Evolutionary conservation across 805 yeast genomes (phyloP), one percentile per base, ranked within the genome.

Genomic region (Metschnikowia kofuensis): DNA sequence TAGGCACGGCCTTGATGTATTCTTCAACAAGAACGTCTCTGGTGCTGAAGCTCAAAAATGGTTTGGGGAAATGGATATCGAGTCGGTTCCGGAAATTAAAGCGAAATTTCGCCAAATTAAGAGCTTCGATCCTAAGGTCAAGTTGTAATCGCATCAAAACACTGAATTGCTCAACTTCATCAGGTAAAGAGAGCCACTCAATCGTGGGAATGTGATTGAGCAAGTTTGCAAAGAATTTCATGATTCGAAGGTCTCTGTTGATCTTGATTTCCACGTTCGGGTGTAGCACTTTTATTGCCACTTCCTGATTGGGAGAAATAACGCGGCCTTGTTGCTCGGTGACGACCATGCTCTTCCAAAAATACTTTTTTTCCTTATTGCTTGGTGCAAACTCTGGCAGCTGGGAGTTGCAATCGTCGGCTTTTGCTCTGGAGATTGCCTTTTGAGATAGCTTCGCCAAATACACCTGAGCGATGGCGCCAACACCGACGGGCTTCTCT

Each of bases 381-480:
- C 50, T 26, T 6, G 50, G 37, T 39, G 49, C 52, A 42, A 58
- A 47, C 27, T 57, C 47, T 21, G 57, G 48, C 32, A 53, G 54
- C 12, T 53, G 50, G 16, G 51, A 45, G 7, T 37, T 30, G 2
- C 61, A 63, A 26, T 65, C 69, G 37, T 59, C 64, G 2, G 59
- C 66, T 31, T 59, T 64, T 15, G 70, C 72, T 49, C 65, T 65
- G 8, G 65, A 59, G 21, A 80, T 65, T 11, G 77, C 76, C 37
- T 69, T 68, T 14, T 67, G 61, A 13, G 83, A 78, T 26, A 89
- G 67, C 54, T 81, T 83, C 1, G 87, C 97, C 35, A 79, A 67
- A 67, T 92, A 88, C 2, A 94, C 99, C 67, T 94, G 99, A 1
- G 97, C 99, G 70, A 94, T 94, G 1, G 99, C 97, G 12, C 99